A percentile compares a stretch with the other conserved stretches of the same genome.
phyloP scores from a whole-genome alignment of 345 rosid genomes.

The Jatropha curcas region DNA sequence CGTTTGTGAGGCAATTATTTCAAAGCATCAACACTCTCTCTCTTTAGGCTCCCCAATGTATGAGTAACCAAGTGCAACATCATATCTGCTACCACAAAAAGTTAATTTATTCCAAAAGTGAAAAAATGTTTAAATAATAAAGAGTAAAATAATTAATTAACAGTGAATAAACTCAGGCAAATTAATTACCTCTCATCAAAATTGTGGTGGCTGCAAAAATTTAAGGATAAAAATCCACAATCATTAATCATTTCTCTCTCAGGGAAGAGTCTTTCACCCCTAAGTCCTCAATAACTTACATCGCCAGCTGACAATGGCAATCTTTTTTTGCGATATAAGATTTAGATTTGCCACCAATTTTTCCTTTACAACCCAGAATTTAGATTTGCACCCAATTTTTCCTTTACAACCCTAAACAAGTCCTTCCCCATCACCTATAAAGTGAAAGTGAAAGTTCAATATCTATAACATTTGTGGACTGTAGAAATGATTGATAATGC shows the following conservation, averaged over 20 bases:
- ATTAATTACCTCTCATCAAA: constrained; percentile 78
- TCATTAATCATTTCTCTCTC: constrained; percentile 23
- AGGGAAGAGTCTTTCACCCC: constrained; percentile 27
- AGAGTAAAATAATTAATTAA: too few species aligned
- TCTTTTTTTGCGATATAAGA: constrained; percentile 29
- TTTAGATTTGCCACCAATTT: too few species aligned
- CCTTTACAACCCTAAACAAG: too few species aligned
- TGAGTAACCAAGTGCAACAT: constrained; percentile 53
- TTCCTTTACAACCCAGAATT: too few species aligned
- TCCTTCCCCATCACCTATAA: constrained; percentile 34
- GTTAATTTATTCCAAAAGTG: too few species aligned
- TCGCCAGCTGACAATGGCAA: constrained; percentile 32
- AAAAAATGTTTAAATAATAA: not conserved
- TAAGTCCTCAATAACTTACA: constrained; percentile 21
- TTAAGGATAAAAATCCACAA: constrained; percentile 42
- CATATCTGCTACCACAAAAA: constrained; percentile 47
- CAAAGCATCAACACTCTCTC: constrained; percentile 43
- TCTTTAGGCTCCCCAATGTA: constrained; percentile 56
- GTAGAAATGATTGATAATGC: too few species aligned
- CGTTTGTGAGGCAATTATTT: too few species aligned
- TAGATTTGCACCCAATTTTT: too few species aligned
- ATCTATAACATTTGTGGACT: not conserved
- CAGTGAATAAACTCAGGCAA: too few species aligned
- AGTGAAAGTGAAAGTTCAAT: not conserved
- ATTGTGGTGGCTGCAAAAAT: constrained; percentile 66